A percentile compares a stretch with the other conserved stretches of the same genome.
phyloP scores from a whole-genome alignment of 805 yeast species.

The Kluyveromyces wickerhamii region DNA sequence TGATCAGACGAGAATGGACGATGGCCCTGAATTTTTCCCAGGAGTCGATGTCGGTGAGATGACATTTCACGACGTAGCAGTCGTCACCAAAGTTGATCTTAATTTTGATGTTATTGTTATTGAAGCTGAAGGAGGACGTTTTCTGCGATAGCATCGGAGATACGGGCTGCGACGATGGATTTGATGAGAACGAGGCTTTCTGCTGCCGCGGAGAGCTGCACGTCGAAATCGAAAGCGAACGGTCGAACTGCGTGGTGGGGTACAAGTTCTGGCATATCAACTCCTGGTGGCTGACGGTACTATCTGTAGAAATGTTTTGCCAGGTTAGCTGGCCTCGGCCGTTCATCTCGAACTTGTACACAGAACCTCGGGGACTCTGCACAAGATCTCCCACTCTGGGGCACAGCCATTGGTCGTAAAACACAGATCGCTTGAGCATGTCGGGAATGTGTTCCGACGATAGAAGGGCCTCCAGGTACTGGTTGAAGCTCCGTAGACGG shows the following conservation, averaged over 20 bases:
- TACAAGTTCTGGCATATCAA: not conserved
- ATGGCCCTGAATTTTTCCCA: conserved; percentile 9
- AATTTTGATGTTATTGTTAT: conserved; percentile 11
- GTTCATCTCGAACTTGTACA: conserved; percentile 2
- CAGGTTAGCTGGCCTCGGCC: not conserved
- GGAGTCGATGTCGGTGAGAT: conserved; percentile 9
- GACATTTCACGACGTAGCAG: conserved; percentile 18
- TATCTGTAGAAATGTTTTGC: not conserved
- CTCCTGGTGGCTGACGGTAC: not conserved
- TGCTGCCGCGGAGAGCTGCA: too few relatives aligned
- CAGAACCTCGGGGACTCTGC: conserved; percentile 8
- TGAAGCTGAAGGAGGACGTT: not conserved
- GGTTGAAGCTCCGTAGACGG: conserved; percentile 5
- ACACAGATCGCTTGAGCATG: conserved; percentile 1
- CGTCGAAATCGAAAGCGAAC: too few relatives aligned
- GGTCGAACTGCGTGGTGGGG: not conserved
- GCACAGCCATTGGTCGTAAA: conserved; percentile 7
- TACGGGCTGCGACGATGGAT: not conserved
- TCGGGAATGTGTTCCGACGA: conserved; percentile 6
- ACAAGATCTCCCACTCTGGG: conserved; percentile 9
- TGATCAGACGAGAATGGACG: conserved; percentile 6
- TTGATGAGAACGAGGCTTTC: too few relatives aligned
- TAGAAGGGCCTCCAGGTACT: conserved; percentile 5
- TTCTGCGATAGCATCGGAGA: not conserved
- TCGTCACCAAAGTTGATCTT: conserved; percentile 17